Base-by-base conservation (phyloP, 1,284 basidiomycete species). In the Puccinia polysora region DNA sequence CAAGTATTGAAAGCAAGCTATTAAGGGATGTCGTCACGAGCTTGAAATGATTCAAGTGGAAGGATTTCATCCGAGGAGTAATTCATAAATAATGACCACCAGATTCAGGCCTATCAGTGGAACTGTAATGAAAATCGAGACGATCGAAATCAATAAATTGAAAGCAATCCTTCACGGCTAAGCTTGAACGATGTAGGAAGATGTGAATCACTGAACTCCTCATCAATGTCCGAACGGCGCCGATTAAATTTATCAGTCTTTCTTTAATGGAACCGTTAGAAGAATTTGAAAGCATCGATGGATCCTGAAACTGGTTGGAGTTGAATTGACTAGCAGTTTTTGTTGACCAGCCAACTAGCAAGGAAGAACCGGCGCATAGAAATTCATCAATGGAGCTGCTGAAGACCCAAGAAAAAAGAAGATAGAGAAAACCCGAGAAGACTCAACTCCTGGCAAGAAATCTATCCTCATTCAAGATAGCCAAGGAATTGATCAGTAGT, bases 151-250 rank as follows among this genome's bases (percentile, higher is more conserved):
- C 74, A 18, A 73, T 73, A 74, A 69, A 60, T 36, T 64, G 67
- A 53, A 23, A 53, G 28, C 53, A 25, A 28, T 32, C 73, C 50
- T 40, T 69, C 63, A 53, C 83, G 83, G 77, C 75, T 73, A 73
- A 65, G 52, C 45, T 56, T 25, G 62, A 53, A 20, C 10, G 15
- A 28, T 12, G 47, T 15, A 6, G 12, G 23, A 23, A 25, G n/a
- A 4, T 23, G 36, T 23, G 18, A 6, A 40, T 36, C 62, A 28
- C 84, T 87, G 81, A 80, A 97, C 94, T 91, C 80, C 95, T 86
- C 88, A 97, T 89, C 75, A 97, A 83, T 68, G 92, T 97, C 80
- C 94, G 84, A 73, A 97, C 92, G 32, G 94, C 94, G 75, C 88
- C 86, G 75, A 97, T 97, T 76, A 97, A 84, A 81, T 92, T 90